These are phyloP conservation scores for Juglanconis oblonga DNA, from an alignment of 2,329 filamentous ascomycete genomes.

Conservation along the genomic window DNA sequence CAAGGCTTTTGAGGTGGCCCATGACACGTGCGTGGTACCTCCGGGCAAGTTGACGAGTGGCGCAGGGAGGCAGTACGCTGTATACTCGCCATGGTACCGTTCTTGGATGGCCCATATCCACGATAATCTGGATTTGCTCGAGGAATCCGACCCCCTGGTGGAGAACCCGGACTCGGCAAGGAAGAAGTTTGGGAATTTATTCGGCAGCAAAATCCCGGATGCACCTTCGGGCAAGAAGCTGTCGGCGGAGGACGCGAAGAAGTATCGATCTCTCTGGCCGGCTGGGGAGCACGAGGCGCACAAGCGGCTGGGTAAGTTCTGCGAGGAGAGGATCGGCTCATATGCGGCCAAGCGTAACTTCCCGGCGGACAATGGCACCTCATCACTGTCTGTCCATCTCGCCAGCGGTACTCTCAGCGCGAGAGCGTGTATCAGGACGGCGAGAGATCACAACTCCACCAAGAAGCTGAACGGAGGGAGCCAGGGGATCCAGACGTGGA, in stretches of 20 bases:
- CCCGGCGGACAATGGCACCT: slow-evolving; percentile 61
- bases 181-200: slow-evolving; percentile 52
- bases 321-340: slow-evolving; percentile 56
- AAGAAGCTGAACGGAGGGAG: slow-evolving; percentile 65
- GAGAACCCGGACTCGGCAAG: slow-evolving; percentile 47
- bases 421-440: slow-evolving; percentile 60
- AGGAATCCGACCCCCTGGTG: slow-evolving; percentile 55
- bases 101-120: slow-evolving; percentile 74
- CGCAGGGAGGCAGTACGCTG: slow-evolving; percentile 73
- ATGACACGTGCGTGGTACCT: slow-evolving; percentile 80
- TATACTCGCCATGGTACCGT: slow-evolving; percentile 81
- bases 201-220: slow-evolving; percentile 57
- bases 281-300: slow-evolving; percentile 72
- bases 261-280: slow-evolving; percentile 63
- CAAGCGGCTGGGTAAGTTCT: slow-evolving; percentile 63
- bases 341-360: slow-evolving; percentile 68
- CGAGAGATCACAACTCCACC: slow-evolving; percentile 60
- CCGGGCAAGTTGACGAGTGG: slow-evolving; percentile 68
- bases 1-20: slow-evolving; percentile 67
- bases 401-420: slow-evolving; percentile 63
- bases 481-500: slow-evolving; percentile 68
- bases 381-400: slow-evolving; percentile 69
- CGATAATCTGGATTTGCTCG: slow-evolving; percentile 63
- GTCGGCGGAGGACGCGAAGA: slow-evolving; percentile 53
- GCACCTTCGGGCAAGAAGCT: slow-evolving; percentile 63